Conservation (phyloP, 306 rosid species). For the Citrullus colocynthis region DNA sequence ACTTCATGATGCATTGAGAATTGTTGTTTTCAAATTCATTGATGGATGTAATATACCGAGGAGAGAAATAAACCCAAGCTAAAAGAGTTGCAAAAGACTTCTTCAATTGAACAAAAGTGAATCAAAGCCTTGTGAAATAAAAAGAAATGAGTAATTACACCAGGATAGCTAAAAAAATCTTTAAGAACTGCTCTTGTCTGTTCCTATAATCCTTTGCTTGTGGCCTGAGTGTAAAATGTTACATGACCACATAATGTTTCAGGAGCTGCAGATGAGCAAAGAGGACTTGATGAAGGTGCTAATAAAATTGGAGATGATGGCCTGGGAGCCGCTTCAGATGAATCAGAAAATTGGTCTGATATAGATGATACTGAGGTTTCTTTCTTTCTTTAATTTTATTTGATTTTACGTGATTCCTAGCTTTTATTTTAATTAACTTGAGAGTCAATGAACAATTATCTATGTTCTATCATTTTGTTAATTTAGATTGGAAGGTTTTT, state of each 20-base stretch:
- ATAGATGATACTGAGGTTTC: conserved; percentile 25
- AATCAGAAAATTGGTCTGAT: conserved; percentile 17
- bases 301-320: conserved; percentile 4
- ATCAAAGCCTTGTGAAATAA: not conserved
- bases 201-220: not conserved
- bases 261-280: conserved; percentile 8
- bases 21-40: not conserved
- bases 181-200: not conserved
- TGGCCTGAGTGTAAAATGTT: not conserved
- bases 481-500: too few species aligned
- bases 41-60: not conserved
- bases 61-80: not conserved
- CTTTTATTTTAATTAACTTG: not conserved
- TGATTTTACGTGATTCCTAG: too few species aligned
- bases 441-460: too few species aligned
- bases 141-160: not conserved
- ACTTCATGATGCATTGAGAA: not conserved
- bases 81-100: not conserved
- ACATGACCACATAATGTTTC: not conserved
- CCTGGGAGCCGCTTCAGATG: not conserved
- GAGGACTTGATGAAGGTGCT: not conserved
- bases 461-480: too few species aligned
- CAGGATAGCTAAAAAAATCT: not conserved
- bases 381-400: not conserved
- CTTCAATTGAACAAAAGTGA: not conserved